Conservation (phyloP, 2,329 filamentous ascomycete species). For the Epichloe bromicola region DNA sequence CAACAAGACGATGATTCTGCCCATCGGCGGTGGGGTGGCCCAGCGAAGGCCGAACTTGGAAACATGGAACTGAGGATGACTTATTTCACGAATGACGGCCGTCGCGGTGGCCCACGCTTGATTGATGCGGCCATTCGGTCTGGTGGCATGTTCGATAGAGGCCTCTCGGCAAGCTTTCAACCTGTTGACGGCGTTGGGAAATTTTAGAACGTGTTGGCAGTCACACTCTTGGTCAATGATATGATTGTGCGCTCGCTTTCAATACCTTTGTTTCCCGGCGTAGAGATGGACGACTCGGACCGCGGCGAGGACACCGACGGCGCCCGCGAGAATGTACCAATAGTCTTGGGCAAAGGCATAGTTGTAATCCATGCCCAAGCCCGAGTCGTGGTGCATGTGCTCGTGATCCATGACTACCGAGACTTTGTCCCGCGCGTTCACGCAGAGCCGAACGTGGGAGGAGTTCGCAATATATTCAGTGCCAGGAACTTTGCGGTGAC, state of each 20-base stretch:
- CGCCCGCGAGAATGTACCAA: slow-evolving; percentile 45
- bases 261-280: slow-evolving; percentile 29
- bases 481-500: not conserved
- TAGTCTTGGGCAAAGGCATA: slow-evolving; percentile 39
- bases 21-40: slow-evolving; percentile 45
- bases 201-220: not conserved
- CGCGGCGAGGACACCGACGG: slow-evolving; percentile 28
- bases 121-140: slow-evolving; percentile 30
- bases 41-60: slow-evolving; percentile 34
- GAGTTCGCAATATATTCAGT: not conserved
- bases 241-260: not conserved
- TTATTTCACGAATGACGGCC: slow-evolving; percentile 41
- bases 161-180: slow-evolving; percentile 30
- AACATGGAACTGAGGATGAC: slow-evolving; percentile 42
- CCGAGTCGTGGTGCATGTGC: slow-evolving; percentile 18
- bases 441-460: not conserved
- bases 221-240: not conserved
- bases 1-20: slow-evolving; percentile 39
- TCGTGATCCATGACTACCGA: slow-evolving; percentile 18
- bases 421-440: not conserved
- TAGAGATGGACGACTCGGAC: slow-evolving; percentile 31
- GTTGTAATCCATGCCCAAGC: slow-evolving; percentile 31
- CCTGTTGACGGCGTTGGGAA: slow-evolving; percentile 20
- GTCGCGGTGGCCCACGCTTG: slow-evolving; percentile 47
- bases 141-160: slow-evolving; percentile 37